Percentiles rank a stretch among this genome's conserved stretches.
Conservation (phyloP, 192 early-diverging fungal species). For the Backusella sp. region DNA sequence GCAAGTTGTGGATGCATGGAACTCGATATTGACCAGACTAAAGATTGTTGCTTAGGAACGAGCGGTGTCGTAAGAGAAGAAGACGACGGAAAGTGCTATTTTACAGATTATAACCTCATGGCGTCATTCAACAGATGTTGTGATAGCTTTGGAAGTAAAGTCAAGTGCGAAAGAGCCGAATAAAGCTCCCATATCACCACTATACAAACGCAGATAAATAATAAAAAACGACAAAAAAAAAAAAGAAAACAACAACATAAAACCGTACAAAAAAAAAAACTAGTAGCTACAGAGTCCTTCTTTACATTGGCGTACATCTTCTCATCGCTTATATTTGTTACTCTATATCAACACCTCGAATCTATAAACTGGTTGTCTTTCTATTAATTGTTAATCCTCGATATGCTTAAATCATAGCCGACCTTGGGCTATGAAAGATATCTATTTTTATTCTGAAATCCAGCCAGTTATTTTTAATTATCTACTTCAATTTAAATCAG, state of each 20-base stretch:
- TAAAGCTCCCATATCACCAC: not conserved
- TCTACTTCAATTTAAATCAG: not conserved
- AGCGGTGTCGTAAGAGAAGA: not conserved
- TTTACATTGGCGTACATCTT: not conserved
- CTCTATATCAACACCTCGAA: not conserved
- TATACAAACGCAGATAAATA: not conserved
- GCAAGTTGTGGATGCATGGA: not conserved
- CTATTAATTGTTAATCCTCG: not conserved
- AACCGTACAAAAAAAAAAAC: not conserved
- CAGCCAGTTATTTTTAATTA: not conserved
- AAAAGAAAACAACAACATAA: not conserved
- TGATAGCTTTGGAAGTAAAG: not conserved
- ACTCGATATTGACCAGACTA: not conserved
- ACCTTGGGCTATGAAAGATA: not conserved
- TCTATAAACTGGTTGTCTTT: not conserved
- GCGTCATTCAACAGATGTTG: conserved; percentile 2
- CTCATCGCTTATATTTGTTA: not conserved
- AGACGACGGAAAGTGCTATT: not conserved
- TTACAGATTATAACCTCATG: not conserved
- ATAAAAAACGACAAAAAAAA: not conserved
- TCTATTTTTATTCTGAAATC: not conserved
- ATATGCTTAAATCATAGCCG: not conserved
- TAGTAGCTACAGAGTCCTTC: not conserved
- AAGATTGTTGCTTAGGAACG: not conserved
- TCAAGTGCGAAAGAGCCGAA: not conserved